Percentiles rank a stretch among this genome's conserved stretches.
Conservation (phyloP, 2,329 filamentous ascomycete genomes). For the Neoascochyta sp. region DNA sequence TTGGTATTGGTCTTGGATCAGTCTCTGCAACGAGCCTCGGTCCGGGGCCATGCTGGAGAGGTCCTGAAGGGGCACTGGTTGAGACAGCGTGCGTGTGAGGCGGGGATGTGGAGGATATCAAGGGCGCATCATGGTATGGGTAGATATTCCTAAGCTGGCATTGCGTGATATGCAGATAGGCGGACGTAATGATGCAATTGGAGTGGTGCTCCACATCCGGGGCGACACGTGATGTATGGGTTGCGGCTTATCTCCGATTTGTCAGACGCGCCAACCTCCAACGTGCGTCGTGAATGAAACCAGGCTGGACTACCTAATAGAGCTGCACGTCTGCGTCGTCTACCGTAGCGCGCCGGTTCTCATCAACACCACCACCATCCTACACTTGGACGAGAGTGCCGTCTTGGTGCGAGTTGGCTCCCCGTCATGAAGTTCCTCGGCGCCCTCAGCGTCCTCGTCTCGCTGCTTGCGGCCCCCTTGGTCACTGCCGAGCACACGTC, state of each 20-base stretch:
- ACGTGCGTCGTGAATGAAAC: constrained; percentile 16
- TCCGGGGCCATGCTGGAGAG: constrained; percentile 34
- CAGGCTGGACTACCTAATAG: too few relatives aligned
- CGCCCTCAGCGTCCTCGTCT: constrained; percentile 21
- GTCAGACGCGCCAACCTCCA: constrained; percentile 22
- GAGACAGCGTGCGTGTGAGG: constrained; percentile 21
- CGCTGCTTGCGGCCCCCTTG: constrained; percentile 36
- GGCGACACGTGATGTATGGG: constrained; percentile 17
- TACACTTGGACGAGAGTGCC: too few relatives aligned
- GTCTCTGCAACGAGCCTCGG: constrained; percentile 23
- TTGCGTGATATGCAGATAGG: constrained; percentile 19
- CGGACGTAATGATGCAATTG: constrained; percentile 18
- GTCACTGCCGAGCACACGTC: constrained; percentile 77
- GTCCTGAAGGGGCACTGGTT: constrained; percentile 17
- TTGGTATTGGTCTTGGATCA: constrained; percentile 16
- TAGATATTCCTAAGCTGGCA: too few relatives aligned
- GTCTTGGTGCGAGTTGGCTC: too few relatives aligned
- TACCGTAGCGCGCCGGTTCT: too few relatives aligned
- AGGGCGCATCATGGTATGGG: too few relatives aligned
- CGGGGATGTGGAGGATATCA: too few relatives aligned
- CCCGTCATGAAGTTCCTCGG: constrained; percentile 25
- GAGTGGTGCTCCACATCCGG: constrained; percentile 5
- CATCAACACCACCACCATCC: too few relatives aligned
- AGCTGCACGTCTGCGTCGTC: too few relatives aligned
- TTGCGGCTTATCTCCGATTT: constrained; percentile 31